Base-by-base conservation (phyloP, 2,329 filamentous ascomycete genomes). In the Xylariaceae sp. region DNA sequence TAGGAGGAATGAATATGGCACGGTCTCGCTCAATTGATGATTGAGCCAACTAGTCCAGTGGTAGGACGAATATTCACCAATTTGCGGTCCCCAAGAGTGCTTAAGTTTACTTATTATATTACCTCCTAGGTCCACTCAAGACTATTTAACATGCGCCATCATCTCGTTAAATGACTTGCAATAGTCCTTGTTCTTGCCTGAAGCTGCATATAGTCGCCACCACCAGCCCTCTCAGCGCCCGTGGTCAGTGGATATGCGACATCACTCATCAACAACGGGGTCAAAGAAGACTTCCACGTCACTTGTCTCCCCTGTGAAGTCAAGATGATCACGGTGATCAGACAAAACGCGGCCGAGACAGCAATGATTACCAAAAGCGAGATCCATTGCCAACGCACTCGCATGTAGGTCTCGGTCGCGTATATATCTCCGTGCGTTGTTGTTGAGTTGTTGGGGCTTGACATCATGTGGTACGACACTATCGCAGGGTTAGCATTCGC, bases 391-490 rank as follows among this genome's bases (percentile, higher is more conserved):
- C 43, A 53, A 39, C 38, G 43, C 4, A 53, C 47, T 4, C 15
- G 27, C 11, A 53, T 53, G 19, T 43, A 52, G 5, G 50, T 49
- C 35, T 43, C 14, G 7, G 42, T 44, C 12, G 6, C 27, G 7
- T 44, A 53, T 14, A 47, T 39, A 1, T 38, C 39, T 7, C 50
- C 40, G 40, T 47, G 17, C 5, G 40, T 31, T 11, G 33, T 47
- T 14, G 50, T 53, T 15, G 47, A 30, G 40, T 50, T 50, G n/a
- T 7, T 7, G 22, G 47, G 50, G 11, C 43, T 47, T 6, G 50
- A 47, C 50, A 53, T 50, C 47, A 53, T 53, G 44, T 18, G 50
- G 35, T 53, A 50, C n/a, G 50, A 47, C 35, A 53, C 49, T 27
- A 27, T 27, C 22, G 7, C 7, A 27, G 7, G 22, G 7, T 27